Base-by-base conservation (phyloP, 2,329 filamentous ascomycete genomes). In the Colletotrichum sp. region DNA sequence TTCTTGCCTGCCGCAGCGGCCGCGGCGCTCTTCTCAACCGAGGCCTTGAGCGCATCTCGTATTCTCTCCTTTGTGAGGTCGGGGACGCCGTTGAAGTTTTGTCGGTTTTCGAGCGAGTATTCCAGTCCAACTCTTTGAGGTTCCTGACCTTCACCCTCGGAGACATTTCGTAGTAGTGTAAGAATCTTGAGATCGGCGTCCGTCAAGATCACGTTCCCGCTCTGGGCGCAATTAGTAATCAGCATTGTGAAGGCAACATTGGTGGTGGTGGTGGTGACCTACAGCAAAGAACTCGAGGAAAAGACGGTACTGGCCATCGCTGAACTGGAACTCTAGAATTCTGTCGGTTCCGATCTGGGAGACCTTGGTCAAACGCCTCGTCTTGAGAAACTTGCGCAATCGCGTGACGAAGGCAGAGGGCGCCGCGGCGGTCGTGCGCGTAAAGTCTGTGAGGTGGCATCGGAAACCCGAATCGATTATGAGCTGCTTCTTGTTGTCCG, bases 391-490 rank as follows among this genome's bases (percentile, higher is more conserved):
- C 86, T 98, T 98, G 79, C 97, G 93, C 74, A 99, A 87, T 74
- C 95, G 92, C 64, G 93, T 91, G 63, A 98, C 95, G 83, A 99
- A 99, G 59, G 90, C 89, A 8, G 96, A 98, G 3, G 97, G 97
- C 0, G 94, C 92, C 21, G 94, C 91, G 6, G 96, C 95, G 2
- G 96, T 96, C 1, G 96, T 94, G 79, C 97, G 94, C 32, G 95
- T 92, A 87, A 98, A 99, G 80, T 94, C 93, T 36, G 97, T 99
- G 75, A 99, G 89, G 83, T 99, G 97, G 85, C 95, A 98, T 82
- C 97, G 95, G 85, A 99, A 99, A 34, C 97, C 97, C 2, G 95
- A 97, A 84, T 99, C 97, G 80, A 99, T 92, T 68, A 99, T 89
- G 32, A 99, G 90, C 84, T 99, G 96, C 83, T 97, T 94, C 85